A percentile compares a stretch with the other conserved stretches of the same genome.
Evolutionary conservation across 148 eudicot species (phyloP).

Genomic region (Vaccinium corymbosum): DNA sequence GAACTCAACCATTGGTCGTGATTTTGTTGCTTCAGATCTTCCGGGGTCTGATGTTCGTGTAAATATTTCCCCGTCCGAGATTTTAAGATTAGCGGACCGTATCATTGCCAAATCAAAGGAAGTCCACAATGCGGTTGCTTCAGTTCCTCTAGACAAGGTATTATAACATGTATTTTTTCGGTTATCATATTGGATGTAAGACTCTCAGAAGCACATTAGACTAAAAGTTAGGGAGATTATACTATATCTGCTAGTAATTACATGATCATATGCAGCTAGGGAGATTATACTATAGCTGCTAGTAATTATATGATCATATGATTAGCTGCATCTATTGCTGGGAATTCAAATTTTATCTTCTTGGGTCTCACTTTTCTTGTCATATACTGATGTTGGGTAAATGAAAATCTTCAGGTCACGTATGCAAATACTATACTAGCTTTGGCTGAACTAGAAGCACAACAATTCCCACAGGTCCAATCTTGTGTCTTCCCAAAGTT

Average conservation of each 20-base stretch:
- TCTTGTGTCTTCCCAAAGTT: conserved; percentile 85
- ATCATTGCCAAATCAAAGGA: conserved; percentile 67
- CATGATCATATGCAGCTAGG: background rate
- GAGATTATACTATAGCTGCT: background rate
- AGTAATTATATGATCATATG: background rate
- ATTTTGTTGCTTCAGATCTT: conserved; percentile 41
- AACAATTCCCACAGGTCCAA: conserved; percentile 79
- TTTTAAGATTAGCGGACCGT: conserved; percentile 57
- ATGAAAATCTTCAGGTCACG: conserved; percentile 46
- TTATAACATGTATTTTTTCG: background rate
- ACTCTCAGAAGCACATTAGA: background rate
- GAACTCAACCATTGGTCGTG: background rate
- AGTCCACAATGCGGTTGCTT: conserved; percentile 73
- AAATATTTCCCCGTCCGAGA: conserved; percentile 64
- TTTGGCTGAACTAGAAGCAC: conserved; percentile 78
- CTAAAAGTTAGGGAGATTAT: background rate
- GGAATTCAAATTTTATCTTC: background rate
- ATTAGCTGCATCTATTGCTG: background rate
- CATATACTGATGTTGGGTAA: background rate
- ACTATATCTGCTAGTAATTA: background rate
- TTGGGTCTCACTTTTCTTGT: background rate
- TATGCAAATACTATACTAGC: conserved; percentile 62
- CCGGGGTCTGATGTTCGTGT: conserved; percentile 58
- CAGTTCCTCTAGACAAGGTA: conserved; percentile 85
- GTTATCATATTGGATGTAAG: background rate